These are phyloP conservation scores for Emergomyces pasteurianus DNA, from an alignment of 2,329 filamentous ascomycete species.

Conservation along the genomic window DNA sequence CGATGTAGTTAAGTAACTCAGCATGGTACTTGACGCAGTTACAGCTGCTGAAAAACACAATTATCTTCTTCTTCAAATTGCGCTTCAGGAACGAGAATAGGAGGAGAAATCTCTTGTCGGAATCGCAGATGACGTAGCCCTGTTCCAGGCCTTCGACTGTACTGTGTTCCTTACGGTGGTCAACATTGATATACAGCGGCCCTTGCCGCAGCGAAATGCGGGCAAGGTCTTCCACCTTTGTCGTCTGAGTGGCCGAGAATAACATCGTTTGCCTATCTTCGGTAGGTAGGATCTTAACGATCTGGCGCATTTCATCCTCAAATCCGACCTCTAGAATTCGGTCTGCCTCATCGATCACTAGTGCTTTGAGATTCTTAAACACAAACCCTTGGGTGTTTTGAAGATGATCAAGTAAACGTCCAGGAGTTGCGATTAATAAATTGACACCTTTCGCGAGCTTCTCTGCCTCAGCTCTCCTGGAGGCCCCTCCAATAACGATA, in stretches of 20 bases:
- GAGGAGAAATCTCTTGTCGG: conserved; percentile 84
- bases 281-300: conserved; percentile 84
- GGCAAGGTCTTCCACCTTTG: conserved; percentile 93
- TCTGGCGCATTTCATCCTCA: conserved; percentile 95
- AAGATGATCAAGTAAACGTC: conserved; percentile 82
- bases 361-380: conserved; percentile 83
- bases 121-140: conserved; percentile 87
- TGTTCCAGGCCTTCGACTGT: conserved; percentile 92
- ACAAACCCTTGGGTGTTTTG: conserved; percentile 82
- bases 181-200: conserved; percentile 94
- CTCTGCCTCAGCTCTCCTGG: conserved; percentile 77
- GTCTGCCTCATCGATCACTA: conserved; percentile 95
- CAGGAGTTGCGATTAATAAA: conserved; percentile 84
- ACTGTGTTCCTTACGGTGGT: conserved; percentile 75
- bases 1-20: conserved; percentile 94
- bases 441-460: conserved; percentile 94
- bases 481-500: conserved; percentile 92
- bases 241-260: conserved; percentile 98
- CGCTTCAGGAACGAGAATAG: conserved; percentile 91
- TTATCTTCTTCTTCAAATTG: conserved; percentile 91
- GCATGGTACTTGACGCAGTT: conserved; percentile 93
- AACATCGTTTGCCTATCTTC: conserved; percentile 88
- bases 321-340: conserved; percentile 95
- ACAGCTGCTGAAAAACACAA: conserved; percentile 90
- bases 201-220: conserved; percentile 84